Percentiles rank a stretch among this genome's conserved stretches.
phyloP scores from a whole-genome alignment of 257 asterid species.

The Penstemon newberryi region DNA sequence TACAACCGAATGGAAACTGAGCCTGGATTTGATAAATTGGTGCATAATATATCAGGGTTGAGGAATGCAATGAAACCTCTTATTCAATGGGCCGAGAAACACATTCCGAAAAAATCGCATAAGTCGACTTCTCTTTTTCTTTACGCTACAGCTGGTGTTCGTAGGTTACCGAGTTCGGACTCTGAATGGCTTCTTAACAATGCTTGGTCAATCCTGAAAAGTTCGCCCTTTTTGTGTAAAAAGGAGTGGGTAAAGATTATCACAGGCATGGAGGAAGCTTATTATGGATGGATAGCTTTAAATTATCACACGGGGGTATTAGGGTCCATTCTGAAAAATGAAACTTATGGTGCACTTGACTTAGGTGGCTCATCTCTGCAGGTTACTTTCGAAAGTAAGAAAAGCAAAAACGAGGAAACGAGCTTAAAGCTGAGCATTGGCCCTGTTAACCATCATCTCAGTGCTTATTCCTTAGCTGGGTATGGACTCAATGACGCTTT shows the following conservation, averaged over 20 bases:
- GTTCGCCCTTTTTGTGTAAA: slow-evolving; percentile 57
- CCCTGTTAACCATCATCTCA: slow-evolving; percentile 52
- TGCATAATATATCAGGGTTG: slow-evolving; percentile 54
- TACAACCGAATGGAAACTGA: slow-evolving; percentile 76
- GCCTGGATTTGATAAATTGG: slow-evolving; percentile 72
- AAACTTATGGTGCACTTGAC: slow-evolving; percentile 74
- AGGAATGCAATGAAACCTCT: slow-evolving; percentile 51
- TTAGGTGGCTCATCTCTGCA: slow-evolving; percentile 75
- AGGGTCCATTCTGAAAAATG: slow-evolving; percentile 55
- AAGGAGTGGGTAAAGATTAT: slow-evolving; percentile 71
- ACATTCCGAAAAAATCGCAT: slow-evolving; percentile 57
- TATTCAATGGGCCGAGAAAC: slow-evolving; percentile 60
- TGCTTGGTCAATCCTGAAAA: slow-evolving; percentile 62
- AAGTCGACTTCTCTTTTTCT: slow-evolving; percentile 58
- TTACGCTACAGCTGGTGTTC: slow-evolving; percentile 74
- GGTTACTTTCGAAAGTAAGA: slow-evolving; percentile 61
- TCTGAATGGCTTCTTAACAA: slow-evolving; percentile 68
- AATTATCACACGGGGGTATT: slow-evolving; percentile 55
- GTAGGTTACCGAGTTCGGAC: slow-evolving; percentile 59
- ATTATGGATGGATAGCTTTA: slow-evolving; percentile 70
- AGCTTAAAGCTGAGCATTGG: slow-evolving; percentile 59
- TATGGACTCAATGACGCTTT: slow-evolving; percentile 75
- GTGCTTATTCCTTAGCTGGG: slow-evolving; percentile 68
- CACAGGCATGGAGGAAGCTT: slow-evolving; percentile 67
- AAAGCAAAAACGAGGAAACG: slow-evolving; percentile 36